Percentiles rank a stretch among this genome's conserved stretches.
Evolutionary conservation across 202 grass and related monocot genomes (phyloP).

Genomic region (Elaeis oleifera): DNA sequence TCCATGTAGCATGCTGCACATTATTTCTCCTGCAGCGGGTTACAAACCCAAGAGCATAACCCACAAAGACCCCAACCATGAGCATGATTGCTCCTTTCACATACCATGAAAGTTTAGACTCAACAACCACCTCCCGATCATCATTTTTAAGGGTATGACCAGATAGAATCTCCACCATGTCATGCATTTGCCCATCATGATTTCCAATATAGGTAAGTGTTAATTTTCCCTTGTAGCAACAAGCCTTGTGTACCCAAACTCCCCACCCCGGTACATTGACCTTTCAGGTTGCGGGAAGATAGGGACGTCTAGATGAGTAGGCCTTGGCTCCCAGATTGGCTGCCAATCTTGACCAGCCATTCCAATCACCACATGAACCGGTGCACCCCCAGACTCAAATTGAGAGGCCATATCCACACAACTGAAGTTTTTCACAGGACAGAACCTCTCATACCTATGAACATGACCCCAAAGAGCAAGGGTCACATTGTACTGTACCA

Average conservation of each 20-base stretch:
- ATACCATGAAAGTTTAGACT: slow-evolving; percentile 17
- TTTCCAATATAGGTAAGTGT: slow-evolving; percentile 73
- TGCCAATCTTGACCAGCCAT: slow-evolving; percentile 85
- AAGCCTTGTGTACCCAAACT: slow-evolving; percentile 77
- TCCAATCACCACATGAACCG: slow-evolving; percentile 81
- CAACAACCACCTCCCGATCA: background rate
- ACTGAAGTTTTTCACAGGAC: slow-evolving; percentile 62
- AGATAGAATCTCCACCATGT: slow-evolving; percentile 72
- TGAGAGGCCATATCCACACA: slow-evolving; percentile 61
- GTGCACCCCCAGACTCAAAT: slow-evolving; percentile 51
- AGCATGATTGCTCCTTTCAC: slow-evolving; percentile 32
- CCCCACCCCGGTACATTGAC: slow-evolving; percentile 74
- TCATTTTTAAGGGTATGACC: slow-evolving; percentile 13
- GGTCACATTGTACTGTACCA: slow-evolving; percentile 75
- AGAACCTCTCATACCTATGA: slow-evolving; percentile 97
- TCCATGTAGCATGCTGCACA: slow-evolving; percentile 40
- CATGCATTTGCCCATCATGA: slow-evolving; percentile 87
- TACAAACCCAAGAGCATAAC: slow-evolving; percentile 50
- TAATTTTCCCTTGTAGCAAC: slow-evolving; percentile 66
- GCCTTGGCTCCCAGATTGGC: slow-evolving; percentile 63
- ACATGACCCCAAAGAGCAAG: slow-evolving; percentile 93
- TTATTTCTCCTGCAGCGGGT: slow-evolving; percentile 34
- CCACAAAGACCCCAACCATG: slow-evolving; percentile 38
- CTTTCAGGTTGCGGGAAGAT: slow-evolving; percentile 69
- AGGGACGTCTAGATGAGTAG: slow-evolving; percentile 50